Conservation (phyloP, 2,329 filamentous ascomycete genomes). For the Phaeoacremonium minimum region DNA sequence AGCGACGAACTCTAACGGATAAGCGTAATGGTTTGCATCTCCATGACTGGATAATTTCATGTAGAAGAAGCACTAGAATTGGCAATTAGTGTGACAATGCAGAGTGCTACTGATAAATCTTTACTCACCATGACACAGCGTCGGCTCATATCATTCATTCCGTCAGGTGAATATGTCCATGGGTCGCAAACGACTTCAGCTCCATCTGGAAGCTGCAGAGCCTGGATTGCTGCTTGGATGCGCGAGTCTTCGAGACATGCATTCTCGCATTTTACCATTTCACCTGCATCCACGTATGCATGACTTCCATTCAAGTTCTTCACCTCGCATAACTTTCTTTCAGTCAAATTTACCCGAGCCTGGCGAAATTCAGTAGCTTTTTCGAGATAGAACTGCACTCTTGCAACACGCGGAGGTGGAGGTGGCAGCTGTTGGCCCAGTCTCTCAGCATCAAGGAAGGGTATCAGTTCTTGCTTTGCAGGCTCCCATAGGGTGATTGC, state of each 20-base stretch:
- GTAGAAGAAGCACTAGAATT: constrained; percentile 27
- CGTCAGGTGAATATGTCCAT: constrained; percentile 3
- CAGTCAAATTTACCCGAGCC: not conserved
- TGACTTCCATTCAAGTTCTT: not conserved
- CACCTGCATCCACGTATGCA: not conserved
- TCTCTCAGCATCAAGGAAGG: not conserved
- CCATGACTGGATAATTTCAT: constrained; percentile 31
- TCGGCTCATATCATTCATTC: not conserved
- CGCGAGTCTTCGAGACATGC: not conserved
- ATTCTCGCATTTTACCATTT: not conserved
- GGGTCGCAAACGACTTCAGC: constrained; percentile 3
- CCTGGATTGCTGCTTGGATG: constrained; percentile 3
- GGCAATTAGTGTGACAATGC: not conserved
- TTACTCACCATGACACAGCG: not conserved
- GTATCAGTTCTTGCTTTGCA: not conserved
- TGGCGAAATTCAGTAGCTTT: not conserved
- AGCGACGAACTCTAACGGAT: constrained; percentile 48
- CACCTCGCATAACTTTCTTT: not conserved
- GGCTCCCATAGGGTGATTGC: not conserved
- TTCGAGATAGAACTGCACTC: not conserved
- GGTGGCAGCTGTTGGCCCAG: not conserved
- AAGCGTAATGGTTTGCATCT: constrained; percentile 54
- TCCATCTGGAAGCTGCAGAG: constrained; percentile 5
- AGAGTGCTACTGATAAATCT: not conserved
- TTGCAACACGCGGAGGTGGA: not conserved